Base-by-base conservation (phyloP, 106 monocot genomes). In the Dioscorea alata region DNA sequence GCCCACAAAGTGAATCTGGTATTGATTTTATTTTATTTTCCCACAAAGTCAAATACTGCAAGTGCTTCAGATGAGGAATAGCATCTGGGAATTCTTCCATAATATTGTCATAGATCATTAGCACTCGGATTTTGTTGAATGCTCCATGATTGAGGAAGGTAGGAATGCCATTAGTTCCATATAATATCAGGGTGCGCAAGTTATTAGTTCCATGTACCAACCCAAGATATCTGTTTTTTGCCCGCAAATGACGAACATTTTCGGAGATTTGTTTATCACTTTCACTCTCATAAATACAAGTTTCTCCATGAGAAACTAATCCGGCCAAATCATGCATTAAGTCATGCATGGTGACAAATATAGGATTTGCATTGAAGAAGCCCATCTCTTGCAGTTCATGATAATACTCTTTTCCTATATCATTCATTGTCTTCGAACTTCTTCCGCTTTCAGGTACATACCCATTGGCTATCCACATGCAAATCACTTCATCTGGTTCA, bases 381-480 rank as follows among this genome's bases (percentile, higher is more conserved):
- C 63, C 65, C 23, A 48, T 18, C 12, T 48, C 32, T 8, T 72
- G 51, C 51, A 83, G 64, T 2, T 71, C 51, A 63, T 57, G 23
- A 7, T 75, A 68, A 42, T 75, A 79, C 23, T 63, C 63, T 15
- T 19, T 20, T 42, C 83, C 79, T n/a, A 31, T 50, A 25, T 75
- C 83, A 32, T 73, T 64, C 23, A 17, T 12, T 28, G n/a, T 33
- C 15, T 50, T n/a, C 65, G 64, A 1, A 17, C 15, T 61, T 57
- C 1, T 28, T 28, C 28, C 28, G 3, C 3, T 28, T 28, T 28
- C 28, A 28, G 28, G 3, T 28, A 59, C 63, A 3, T 75, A 67
- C 21, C 80, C 73, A 62, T 77, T 65, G 18, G 72, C 69, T 35
- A 74, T 73, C 82, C 82, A 82, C 18, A 82, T 49, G n/a, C 31